Evolutionary conservation across 495 filamentous ascomycete genomes (phyloP).

Genomic region (Cercophora newfieldiana): DNA sequence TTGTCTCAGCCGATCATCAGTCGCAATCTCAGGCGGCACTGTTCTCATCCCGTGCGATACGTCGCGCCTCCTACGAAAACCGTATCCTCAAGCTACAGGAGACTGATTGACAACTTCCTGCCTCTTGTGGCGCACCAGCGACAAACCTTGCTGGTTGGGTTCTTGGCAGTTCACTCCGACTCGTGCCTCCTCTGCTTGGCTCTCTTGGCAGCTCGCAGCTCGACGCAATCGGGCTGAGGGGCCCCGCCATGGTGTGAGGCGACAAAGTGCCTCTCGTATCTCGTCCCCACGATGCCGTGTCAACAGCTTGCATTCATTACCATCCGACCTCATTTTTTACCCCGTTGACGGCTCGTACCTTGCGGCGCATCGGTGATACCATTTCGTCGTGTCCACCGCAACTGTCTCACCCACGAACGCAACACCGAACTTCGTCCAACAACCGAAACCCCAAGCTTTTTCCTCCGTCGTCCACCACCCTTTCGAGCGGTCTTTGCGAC

Average conservation of each 20-base stretch:
- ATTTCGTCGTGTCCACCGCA: background rate
- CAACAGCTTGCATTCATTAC: constrained; percentile 21
- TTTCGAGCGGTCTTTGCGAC: background rate
- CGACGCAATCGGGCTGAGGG: constrained; percentile 18
- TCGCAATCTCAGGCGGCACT: background rate
- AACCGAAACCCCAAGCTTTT: background rate
- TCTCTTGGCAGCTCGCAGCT: constrained; percentile 15
- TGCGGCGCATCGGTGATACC: background rate
- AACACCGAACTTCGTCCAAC: background rate
- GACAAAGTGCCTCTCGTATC: constrained; percentile 12
- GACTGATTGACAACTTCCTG: background rate
- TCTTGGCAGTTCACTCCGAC: constrained; percentile 21
- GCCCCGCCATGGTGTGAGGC: constrained; percentile 31
- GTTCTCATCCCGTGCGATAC: background rate
- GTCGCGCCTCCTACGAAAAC: background rate
- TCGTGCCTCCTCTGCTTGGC: constrained; percentile 23
- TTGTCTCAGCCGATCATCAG: background rate
- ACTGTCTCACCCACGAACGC: background rate
- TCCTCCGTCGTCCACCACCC: background rate
- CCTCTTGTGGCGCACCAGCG: background rate
- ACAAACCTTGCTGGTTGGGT: constrained; percentile 1
- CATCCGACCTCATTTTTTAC: constrained; percentile 22
- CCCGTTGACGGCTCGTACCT: constrained; percentile 20
- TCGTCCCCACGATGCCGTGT: constrained; percentile 27
- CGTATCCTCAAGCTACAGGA: background rate